Base-by-base conservation (phyloP, 768 basidiomycete species). In the Trametes sanguinea region DNA sequence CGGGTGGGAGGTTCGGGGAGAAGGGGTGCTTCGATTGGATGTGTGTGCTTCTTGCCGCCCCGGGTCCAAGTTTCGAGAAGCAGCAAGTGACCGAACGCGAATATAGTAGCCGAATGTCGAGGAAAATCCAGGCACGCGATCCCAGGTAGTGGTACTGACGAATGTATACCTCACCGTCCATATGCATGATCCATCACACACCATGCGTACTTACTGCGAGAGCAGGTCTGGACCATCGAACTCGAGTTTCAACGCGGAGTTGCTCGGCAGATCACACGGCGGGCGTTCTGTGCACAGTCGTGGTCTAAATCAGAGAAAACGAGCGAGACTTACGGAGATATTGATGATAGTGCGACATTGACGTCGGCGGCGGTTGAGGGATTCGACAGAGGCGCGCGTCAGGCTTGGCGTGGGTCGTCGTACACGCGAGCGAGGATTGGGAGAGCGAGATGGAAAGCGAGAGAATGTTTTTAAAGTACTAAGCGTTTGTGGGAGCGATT, bases 401-500 rank as follows among this genome's bases (percentile, higher is more conserved):
- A n/a, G 42, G 42, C 14, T 43, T 6, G 42, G 42, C 42, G 42
- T 43, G 42, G 42, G 42, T 37, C 35, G 35, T 37, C 35, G 35
- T 43, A 43, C 13, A 43, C 42, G 42, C 42, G 42, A 43, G n/a
- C 10, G 42, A 43, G 42, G 42, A 11, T 37, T 37, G 6, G 35
- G 11, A 37, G 35, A 37, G 35, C 42, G n/a, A 43, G 42, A 5
- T 43, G 42, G 10, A n/a, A 51, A 16, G 42, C 22, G 37, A 17
- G 22, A 57, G 50, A 53, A 62, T 48, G 63, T 46, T 55, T 55
- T 61, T 68, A 62, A 62, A 51, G 71, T 74, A 76, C 76, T 71
- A 66, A 76, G 75, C 74, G 75, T 69, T 73, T 71, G 68, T 71
- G 74, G 72, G 75, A 71, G 68, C 42, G 58, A 48, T 40, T 53